Evolutionary conservation across 306 rosid genomes (phyloP).

Genomic region (Vachellia collinsii): DNA sequence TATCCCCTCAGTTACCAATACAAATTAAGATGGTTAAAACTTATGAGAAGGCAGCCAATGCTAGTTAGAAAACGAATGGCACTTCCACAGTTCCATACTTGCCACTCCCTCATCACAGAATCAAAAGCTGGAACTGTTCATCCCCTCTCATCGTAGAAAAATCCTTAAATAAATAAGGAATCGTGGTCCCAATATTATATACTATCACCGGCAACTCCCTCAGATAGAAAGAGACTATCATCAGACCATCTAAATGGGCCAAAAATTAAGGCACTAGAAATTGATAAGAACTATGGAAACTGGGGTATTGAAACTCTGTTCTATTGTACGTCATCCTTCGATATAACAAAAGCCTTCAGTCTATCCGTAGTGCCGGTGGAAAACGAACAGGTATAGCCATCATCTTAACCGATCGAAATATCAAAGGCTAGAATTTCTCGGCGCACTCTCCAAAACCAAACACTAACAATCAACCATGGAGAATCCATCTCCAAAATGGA

Average conservation of each 20-base stretch:
- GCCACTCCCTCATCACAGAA: slow-evolving; percentile 8
- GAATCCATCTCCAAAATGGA: not conserved
- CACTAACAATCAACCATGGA: slow-evolving; percentile 10
- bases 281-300: slow-evolving; percentile 17
- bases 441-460: slow-evolving; percentile 20
- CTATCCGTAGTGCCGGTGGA: not conserved
- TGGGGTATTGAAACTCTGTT: slow-evolving; percentile 16
- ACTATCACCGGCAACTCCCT: slow-evolving; percentile 9
- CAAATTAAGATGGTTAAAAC: slow-evolving; percentile 1
- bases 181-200: not conserved
- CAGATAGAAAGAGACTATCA: not conserved
- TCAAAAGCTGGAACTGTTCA: not conserved
- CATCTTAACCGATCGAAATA: slow-evolving; percentile 22
- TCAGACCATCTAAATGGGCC: not conserved
- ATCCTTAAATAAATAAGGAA: slow-evolving; percentile 1
- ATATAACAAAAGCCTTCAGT: slow-evolving; percentile 6
- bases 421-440: not conserved
- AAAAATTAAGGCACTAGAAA: not conserved
- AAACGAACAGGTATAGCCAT: slow-evolving; percentile 18
- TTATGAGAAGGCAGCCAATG: not conserved
- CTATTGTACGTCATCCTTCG: slow-evolving; percentile 14
- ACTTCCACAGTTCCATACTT: not conserved
- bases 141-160: slow-evolving; percentile 16
- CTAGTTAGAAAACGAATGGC: not conserved
- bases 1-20: not conserved